Conservation (phyloP, 129 eudicot genomes). For the Lactuca sativa region DNA sequence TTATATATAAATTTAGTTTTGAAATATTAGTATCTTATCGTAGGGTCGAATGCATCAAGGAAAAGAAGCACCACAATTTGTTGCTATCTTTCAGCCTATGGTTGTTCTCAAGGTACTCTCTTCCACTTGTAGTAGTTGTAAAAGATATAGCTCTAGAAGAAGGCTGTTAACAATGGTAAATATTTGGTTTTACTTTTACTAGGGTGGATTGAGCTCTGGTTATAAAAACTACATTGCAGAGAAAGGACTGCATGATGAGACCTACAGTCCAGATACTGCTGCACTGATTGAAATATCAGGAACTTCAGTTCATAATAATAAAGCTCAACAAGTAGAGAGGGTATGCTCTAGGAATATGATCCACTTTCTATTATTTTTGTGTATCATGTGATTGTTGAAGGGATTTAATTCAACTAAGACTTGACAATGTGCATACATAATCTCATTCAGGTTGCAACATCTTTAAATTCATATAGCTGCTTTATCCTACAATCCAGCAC, state of each 20-base stretch:
- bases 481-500: constrained; percentile 83
- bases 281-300: constrained; percentile 87
- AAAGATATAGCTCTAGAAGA: not conserved
- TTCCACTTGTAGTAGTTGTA: not conserved
- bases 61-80: constrained; percentile 93
- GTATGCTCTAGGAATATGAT: constrained; percentile 35
- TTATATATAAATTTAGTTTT: constrained; percentile 4
- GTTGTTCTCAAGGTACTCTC: constrained; percentile 79
- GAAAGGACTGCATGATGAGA: constrained; percentile 85
- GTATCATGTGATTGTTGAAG: not conserved
- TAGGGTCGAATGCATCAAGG: constrained; percentile 95
- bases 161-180: not conserved
- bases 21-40: constrained; percentile 21
- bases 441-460: constrained; percentile 60
- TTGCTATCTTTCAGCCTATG: constrained; percentile 94
- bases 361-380: not conserved
- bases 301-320: constrained; percentile 80
- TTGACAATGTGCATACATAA: constrained; percentile 22
- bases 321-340: constrained; percentile 81
- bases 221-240: constrained; percentile 80
- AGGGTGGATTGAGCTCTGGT: constrained; percentile 96
- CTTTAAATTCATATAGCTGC: constrained; percentile 74
- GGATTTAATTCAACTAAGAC: not conserved
- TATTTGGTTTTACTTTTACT: not conserved
- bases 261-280: constrained; percentile 67